A percentile compares a stretch with the other conserved stretches of the same genome.
phyloP scores from a whole-genome alignment of 2,329 filamentous ascomycete species.

The Septoria linicola region DNA sequence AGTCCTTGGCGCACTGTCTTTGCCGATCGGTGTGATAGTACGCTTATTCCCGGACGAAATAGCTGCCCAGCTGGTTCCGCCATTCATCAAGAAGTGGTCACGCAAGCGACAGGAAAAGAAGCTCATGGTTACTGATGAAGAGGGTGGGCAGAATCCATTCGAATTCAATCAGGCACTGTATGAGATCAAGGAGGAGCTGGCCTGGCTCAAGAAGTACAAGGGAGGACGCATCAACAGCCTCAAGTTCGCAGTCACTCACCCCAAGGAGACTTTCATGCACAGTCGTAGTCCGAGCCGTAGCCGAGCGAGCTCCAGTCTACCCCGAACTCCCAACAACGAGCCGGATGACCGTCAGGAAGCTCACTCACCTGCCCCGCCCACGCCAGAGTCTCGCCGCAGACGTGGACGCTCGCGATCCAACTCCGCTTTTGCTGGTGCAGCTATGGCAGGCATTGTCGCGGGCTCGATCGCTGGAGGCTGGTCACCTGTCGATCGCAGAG shows the following conservation, averaged over 20 bases:
- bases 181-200: slow-evolving; percentile 76
- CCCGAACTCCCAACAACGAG: slow-evolving; percentile 63
- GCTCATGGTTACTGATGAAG: slow-evolving; percentile 44
- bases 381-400: slow-evolving; percentile 57
- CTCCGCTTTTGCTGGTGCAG: slow-evolving; percentile 71
- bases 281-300: slow-evolving; percentile 62
- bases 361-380: slow-evolving; percentile 47
- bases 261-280: slow-evolving; percentile 66
- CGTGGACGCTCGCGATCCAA: slow-evolving; percentile 67
- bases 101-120: slow-evolving; percentile 41
- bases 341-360: slow-evolving; percentile 41
- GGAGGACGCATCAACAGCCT: slow-evolving; percentile 79
- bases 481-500: slow-evolving; percentile 64
- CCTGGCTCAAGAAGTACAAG: slow-evolving; percentile 76
- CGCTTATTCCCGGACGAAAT: slow-evolving; percentile 77
- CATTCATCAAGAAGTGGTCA: slow-evolving; percentile 40
- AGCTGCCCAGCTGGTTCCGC: slow-evolving; percentile 47
- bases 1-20: slow-evolving; percentile 76
- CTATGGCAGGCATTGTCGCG: slow-evolving; percentile 81
- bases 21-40: slow-evolving; percentile 78
- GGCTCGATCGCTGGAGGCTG: slow-evolving; percentile 70
- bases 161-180: slow-evolving; percentile 69
- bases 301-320: slow-evolving; percentile 62
- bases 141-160: slow-evolving; percentile 36
- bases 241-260: slow-evolving; percentile 74